These are phyloP conservation scores for Candida germanica DNA, from an alignment of 805 yeast genomes.

Conservation along the genomic window DNA sequence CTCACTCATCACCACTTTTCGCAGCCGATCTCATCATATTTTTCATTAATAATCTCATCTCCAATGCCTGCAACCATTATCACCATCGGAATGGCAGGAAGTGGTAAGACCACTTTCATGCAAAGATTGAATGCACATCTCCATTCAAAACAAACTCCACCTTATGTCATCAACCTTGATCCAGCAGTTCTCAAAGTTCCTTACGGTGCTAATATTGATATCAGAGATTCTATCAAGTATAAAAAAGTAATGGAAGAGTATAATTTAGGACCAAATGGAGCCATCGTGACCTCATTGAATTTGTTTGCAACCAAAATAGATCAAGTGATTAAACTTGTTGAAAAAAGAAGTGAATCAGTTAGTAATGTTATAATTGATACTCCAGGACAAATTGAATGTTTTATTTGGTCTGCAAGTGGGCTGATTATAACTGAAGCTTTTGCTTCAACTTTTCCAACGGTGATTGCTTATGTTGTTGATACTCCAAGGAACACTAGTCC, in stretches of 20 bases:
- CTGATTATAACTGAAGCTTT: conserved; percentile 94
- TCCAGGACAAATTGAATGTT: conserved; percentile 98
- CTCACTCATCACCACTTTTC: too few relatives aligned
- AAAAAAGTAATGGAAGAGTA: conserved; percentile 96
- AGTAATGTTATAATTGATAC: conserved; percentile 87
- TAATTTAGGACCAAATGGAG: conserved; percentile 96
- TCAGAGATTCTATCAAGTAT: conserved; percentile 92
- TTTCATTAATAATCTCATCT: too few relatives aligned
- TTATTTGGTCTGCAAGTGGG: conserved; percentile 98
- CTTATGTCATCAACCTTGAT: conserved; percentile 91
- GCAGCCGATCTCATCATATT: too few relatives aligned
- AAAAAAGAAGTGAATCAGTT: conserved; percentile 59
- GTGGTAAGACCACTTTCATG: conserved; percentile 97
- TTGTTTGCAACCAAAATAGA: conserved; percentile 93
- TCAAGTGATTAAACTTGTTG: conserved; percentile 84
- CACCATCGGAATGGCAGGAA: conserved; percentile 53
- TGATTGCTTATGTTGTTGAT: conserved; percentile 92
- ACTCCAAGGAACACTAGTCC: conserved; percentile 95
- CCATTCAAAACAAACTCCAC: conserved; percentile 67
- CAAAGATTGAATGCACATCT: conserved; percentile 89
- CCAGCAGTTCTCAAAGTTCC: conserved; percentile 97
- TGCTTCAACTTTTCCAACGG: conserved; percentile 94
- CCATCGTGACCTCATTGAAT: conserved; percentile 92
- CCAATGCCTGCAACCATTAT: conserved; percentile 41
- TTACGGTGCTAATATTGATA: conserved; percentile 90